Evolutionary conservation across 164 flowering plant species (phyloP), one percentile per base, ranked within the genome.

Genomic region (Magnolia changhungtana): DNA sequence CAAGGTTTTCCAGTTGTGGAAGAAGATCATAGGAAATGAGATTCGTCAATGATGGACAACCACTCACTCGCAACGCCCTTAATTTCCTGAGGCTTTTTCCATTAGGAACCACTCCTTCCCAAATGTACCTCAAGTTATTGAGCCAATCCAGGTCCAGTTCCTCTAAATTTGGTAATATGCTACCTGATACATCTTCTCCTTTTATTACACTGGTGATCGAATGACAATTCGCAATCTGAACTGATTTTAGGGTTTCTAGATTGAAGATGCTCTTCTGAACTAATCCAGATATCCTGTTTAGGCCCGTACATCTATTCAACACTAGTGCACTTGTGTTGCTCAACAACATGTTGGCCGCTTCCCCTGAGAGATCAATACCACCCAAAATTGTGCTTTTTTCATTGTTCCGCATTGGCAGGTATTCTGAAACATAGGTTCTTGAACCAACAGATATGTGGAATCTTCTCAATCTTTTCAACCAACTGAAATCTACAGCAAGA

Each of bases 61-160:
- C 49, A 18, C 20, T 7, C 14, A 69, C 24, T 13, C 8, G 49
- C 5, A 37, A 9, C 4, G 19, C 14, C 50, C 14, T 69, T 16
- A 69, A 23, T 10, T 69, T 69, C 16, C 49, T 10, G 3, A 69
- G 72, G 50, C 72, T 69, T 67, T 13, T 21, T 69, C 72, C 72
- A 9, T n/a, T 31, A 11, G 50, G 50, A 31, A 45, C 45, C 51
- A 29, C 20, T 45, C 52, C 72, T 16, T 29, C 24, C 72, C 72
- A 69, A 13, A 69, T 27, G 18, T 45, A 1, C 72, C 13, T 7
- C 50, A 69, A 69, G 11, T 69, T 37, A 3, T 4, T 18, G 11
- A 69, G 18, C 8, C 11, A 14, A 11, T 23, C 16, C n/a, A 69
- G 72, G 50, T 27, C 18, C 51, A 69, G 50, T 8, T 29, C 51